Evolutionary conservation across 352 stramenopile species (phyloP).

Genomic region (Globisporangium sylvaticum): DNA sequence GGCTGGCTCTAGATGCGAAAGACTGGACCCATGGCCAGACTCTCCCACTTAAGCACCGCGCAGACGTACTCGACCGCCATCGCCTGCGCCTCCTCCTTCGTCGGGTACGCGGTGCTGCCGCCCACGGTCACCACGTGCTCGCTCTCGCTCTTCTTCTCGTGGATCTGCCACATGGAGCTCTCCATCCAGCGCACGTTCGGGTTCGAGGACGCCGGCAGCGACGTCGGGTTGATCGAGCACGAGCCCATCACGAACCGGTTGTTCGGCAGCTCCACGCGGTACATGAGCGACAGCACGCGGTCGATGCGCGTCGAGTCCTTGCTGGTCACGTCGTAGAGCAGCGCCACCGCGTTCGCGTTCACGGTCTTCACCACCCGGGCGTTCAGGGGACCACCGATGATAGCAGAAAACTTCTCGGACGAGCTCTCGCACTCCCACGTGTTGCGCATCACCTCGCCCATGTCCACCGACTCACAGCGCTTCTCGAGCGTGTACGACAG

Average conservation of each 20-base stretch:
- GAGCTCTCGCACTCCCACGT: conserved; percentile 3
- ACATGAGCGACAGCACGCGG: conserved; percentile 12
- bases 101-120: conserved; percentile 22
- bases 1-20: conserved; percentile 7
- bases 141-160: conserved; percentile 10
- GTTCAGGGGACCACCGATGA: background rate
- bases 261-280: conserved; percentile 19
- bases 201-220: conserved; percentile 49
- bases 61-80: conserved; percentile 9
- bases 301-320: conserved; percentile 10
- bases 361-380: conserved; percentile 10
- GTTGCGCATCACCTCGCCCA: conserved; percentile 6
- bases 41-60: conserved; percentile 10
- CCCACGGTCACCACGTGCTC: conserved; percentile 43
- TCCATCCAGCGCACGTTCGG: conserved; percentile 73
- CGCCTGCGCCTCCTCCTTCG: conserved; percentile 10
- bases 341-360: conserved; percentile 4
- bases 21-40: conserved; percentile 4
- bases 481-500: conserved; percentile 16
- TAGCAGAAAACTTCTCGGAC: conserved; percentile 4
- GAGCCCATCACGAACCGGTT: conserved; percentile 72
- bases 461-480: conserved; percentile 14
- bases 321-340: conserved; percentile 11
- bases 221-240: conserved; percentile 55
- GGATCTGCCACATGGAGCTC: conserved; percentile 61